phyloP scores from a whole-genome alignment of 78 protist species.

The Pigoraptor vietnamica region DNA sequence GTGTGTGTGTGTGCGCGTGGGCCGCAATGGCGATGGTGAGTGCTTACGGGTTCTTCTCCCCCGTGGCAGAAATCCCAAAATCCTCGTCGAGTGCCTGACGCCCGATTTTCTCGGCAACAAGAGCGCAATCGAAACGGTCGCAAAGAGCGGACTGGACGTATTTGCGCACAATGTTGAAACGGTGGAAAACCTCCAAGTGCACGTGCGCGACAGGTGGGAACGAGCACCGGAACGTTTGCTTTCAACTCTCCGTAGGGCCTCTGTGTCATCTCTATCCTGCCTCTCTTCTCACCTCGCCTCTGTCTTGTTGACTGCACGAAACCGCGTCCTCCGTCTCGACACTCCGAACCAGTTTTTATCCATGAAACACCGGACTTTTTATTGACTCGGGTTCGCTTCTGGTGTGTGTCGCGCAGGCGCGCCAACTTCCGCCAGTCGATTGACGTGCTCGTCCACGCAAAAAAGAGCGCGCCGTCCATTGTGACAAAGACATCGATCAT shows the following conservation, averaged over 20 bases:
- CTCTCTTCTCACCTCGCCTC: too few relatives aligned
- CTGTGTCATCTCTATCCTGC: too few relatives aligned
- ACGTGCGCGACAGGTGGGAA: too few relatives aligned
- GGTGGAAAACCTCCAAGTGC: conserved; percentile 17
- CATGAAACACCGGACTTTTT: too few relatives aligned
- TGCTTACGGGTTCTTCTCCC: background rate
- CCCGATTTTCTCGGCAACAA: conserved; percentile 69
- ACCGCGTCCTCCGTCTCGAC: too few relatives aligned
- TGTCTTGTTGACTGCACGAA: too few relatives aligned
- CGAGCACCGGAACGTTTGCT: too few relatives aligned
- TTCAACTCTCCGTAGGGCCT: too few relatives aligned
- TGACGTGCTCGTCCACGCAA: conserved; percentile 63
- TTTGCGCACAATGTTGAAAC: conserved; percentile 85
- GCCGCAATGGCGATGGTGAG: background rate
- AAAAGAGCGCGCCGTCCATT: conserved; percentile 16
- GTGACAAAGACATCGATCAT: conserved; percentile 83
- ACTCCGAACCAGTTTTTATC: too few relatives aligned
- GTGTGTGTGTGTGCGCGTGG: background rate
- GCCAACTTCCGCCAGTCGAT: conserved; percentile 84
- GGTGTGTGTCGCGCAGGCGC: too few relatives aligned
- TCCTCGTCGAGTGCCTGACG: conserved; percentile 70
- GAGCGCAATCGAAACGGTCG: conserved; percentile 44
- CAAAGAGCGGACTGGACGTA: conserved; percentile 71
- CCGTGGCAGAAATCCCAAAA: conserved; percentile 13
- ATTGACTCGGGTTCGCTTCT: too few relatives aligned